Evolutionary conservation across 768 basidiomycete genomes (phyloP).

Genomic region (Dioszegia aurantiaca): DNA sequence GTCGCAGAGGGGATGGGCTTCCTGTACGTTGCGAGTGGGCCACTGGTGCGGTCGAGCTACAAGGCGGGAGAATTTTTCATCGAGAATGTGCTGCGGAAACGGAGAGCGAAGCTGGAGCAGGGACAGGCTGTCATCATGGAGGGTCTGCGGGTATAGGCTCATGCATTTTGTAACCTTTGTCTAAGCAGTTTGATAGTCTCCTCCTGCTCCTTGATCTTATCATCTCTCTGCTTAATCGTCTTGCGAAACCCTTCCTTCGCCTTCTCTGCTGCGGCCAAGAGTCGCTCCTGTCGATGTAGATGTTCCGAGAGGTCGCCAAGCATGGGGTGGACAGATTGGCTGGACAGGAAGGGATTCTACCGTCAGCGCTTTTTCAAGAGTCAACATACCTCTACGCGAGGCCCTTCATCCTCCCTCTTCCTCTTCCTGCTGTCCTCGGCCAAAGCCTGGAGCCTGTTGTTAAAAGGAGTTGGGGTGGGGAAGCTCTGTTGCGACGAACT

Average conservation of each 20-base stretch:
- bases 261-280: slow-evolving; percentile 35
- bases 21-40: slow-evolving; percentile 94
- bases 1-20: slow-evolving; percentile 92
- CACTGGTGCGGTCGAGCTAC: slow-evolving; percentile 91
- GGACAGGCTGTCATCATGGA: neutral
- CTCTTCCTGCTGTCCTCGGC: slow-evolving; percentile 26
- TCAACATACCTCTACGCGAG: slow-evolving; percentile 1
- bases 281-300: slow-evolving; percentile 35
- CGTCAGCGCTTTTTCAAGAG: slow-evolving; percentile 4
- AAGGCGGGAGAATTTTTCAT: slow-evolving; percentile 95
- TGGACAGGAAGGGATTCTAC: slow-evolving; percentile 29
- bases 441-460: slow-evolving; percentile 18
- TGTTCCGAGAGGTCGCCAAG: slow-evolving; percentile 34
- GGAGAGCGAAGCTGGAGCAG: slow-evolving; percentile 22
- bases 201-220: slow-evolving; percentile 28
- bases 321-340: slow-evolving; percentile 18
- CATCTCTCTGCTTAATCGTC: slow-evolving; percentile 28
- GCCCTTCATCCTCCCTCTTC: slow-evolving; percentile 19
- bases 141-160: neutral
- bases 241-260: slow-evolving; percentile 39
- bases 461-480: neutral
- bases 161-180: slow-evolving; percentile 7
- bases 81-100: slow-evolving; percentile 66
- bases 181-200: slow-evolving; percentile 21
- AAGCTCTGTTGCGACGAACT: slow-evolving; percentile 26